Evolutionary conservation across 1,284 basidiomycete genomes (phyloP).

Genomic region (Cryptococcus sp.): DNA sequence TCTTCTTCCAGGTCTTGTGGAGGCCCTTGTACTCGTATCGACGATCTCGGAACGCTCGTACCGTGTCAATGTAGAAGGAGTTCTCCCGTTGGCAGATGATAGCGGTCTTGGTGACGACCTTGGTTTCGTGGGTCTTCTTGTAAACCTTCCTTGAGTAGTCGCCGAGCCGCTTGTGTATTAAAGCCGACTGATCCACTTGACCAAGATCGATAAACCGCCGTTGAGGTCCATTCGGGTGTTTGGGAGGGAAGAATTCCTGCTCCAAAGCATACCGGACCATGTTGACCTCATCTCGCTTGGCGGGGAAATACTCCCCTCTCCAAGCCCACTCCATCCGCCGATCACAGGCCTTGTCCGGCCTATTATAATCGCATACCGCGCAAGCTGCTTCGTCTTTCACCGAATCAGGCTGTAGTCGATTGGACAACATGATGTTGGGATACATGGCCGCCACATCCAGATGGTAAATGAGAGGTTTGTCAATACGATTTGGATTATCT

Average conservation of each 20-base stretch:
- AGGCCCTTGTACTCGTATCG: slow-evolving; percentile 99
- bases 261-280: slow-evolving; percentile 98
- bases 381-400: slow-evolving; percentile 96
- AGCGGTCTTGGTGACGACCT: slow-evolving; percentile 88
- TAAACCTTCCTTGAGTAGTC: slow-evolving; percentile 99
- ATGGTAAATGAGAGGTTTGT: slow-evolving; percentile 97
- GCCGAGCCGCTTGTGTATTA: slow-evolving; percentile 94
- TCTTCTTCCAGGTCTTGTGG: slow-evolving; percentile 99
- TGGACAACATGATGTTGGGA: slow-evolving; percentile 99
- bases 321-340: slow-evolving; percentile 96
- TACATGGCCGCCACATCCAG: slow-evolving; percentile 99
- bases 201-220: slow-evolving; percentile 84
- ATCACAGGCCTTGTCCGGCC: slow-evolving; percentile 94
- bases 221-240: slow-evolving; percentile 69
- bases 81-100: slow-evolving; percentile 99
- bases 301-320: slow-evolving; percentile 98
- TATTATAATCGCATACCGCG: slow-evolving; percentile 97
- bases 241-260: slow-evolving; percentile 88
- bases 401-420: slow-evolving; percentile 96
- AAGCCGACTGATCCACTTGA: slow-evolving; percentile 82
- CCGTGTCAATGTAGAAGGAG: slow-evolving; percentile 99
- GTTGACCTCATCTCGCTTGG: slow-evolving; percentile 96
- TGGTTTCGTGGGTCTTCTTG: slow-evolving; percentile 98
- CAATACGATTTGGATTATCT: slow-evolving; percentile 83
- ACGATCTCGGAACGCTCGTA: slow-evolving; percentile 94